Conservation (phyloP, 2,329 filamentous ascomycete genomes). For the Colletotrichum australisinense region DNA sequence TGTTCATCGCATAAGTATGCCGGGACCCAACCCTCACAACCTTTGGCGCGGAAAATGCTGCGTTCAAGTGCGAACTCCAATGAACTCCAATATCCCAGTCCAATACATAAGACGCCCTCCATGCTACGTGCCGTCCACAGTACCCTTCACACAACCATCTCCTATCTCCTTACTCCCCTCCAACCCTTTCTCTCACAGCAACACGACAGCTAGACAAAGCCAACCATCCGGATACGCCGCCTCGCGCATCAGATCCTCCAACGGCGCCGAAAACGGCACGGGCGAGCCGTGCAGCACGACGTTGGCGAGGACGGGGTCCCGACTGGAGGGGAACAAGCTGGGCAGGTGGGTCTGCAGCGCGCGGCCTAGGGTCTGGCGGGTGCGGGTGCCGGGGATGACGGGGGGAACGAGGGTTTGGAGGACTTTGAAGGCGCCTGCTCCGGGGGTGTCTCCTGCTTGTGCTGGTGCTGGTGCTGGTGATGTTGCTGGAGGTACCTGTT, state of each 20-base stretch:
- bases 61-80: too few species aligned
- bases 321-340: conserved; percentile 85
- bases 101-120: too few species aligned
- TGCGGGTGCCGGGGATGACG: conserved; percentile 45
- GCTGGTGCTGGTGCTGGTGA: neutral
- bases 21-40: too few species aligned
- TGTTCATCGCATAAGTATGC: too few species aligned
- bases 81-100: too few species aligned
- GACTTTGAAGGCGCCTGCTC: conserved; percentile 71
- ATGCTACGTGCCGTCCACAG: neutral
- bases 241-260: conserved; percentile 86
- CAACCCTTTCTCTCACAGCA: conserved; percentile 58
- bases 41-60: too few species aligned
- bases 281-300: conserved; percentile 87
- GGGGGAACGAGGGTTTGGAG: conserved; percentile 80
- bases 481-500: neutral
- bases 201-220: conserved; percentile 83
- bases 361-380: conserved; percentile 73
- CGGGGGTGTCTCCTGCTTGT: conserved; percentile 32
- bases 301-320: conserved; percentile 85
- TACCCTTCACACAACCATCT: neutral
- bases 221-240: conserved; percentile 94
- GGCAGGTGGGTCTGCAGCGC: conserved; percentile 83
- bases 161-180: neutral
- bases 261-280: conserved; percentile 81